These are phyloP conservation scores for Friedmanniomyces endolithicus DNA, from an alignment of 495 filamentous ascomycete genomes.

Conservation along the genomic window DNA sequence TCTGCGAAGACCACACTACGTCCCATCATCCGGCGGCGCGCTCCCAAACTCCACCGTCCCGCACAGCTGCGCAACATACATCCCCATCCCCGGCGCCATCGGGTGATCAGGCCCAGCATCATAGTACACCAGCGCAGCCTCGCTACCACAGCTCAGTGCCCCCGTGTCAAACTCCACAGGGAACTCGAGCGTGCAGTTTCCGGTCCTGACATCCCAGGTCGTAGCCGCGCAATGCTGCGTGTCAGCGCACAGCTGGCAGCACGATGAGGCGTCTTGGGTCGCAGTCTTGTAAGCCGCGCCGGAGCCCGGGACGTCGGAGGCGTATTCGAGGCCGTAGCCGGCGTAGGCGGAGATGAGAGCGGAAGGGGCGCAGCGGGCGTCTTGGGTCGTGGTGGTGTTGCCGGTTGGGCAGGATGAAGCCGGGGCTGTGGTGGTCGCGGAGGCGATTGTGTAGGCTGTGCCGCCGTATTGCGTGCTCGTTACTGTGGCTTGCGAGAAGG, in stretches of 20 bases:
- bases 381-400: constrained; percentile 2
- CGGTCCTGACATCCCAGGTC: constrained; percentile 11
- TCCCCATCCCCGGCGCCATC: constrained; percentile 7
- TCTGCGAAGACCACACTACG: too few species aligned
- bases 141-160: constrained; percentile 4
- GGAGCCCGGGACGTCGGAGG: neutral
- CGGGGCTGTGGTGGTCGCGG: constrained; percentile 1
- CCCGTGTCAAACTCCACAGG: neutral
- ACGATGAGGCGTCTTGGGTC: constrained; percentile 1
- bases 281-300: constrained; percentile 3
- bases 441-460: constrained; percentile 10
- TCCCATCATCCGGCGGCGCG: constrained; percentile 12
- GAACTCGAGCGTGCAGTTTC: constrained; percentile 8
- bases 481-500: constrained; percentile 3
- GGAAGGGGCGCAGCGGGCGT: constrained; percentile 10
- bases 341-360: constrained; percentile 1
- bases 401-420: neutral
- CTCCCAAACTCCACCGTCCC: constrained; percentile 1
- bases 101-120: constrained; percentile 8
- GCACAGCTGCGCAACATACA: constrained; percentile 10
- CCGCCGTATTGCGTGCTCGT: constrained; percentile 7
- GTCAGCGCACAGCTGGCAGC: constrained; percentile 16
- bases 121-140: constrained; percentile 5
- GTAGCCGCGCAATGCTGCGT: constrained; percentile 4
- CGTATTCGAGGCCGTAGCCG: constrained; percentile 12